Base-by-base conservation (phyloP, 352 stramenopile species). In the Globisporangium barbulae region DNA sequence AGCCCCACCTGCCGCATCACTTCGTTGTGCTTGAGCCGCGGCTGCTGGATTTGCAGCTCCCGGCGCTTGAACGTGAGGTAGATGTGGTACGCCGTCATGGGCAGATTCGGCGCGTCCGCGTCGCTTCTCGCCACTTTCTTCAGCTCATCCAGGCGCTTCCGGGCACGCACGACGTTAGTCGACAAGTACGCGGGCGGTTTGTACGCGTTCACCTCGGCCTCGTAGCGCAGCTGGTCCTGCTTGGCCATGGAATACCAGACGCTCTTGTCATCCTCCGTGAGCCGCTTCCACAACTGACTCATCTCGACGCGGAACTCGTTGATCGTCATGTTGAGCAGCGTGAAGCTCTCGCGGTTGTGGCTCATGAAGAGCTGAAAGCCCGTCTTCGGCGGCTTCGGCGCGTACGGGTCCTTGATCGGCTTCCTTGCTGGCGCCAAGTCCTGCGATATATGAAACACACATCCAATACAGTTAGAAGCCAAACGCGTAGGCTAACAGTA, bases 361-460 rank as follows among this genome's bases (percentile, higher is more conserved):
- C 63, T 71, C 58, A 91, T 69, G 53, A 91, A 89, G 19, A 87
- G 64, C 48, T 89, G 79, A 41, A 91, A 91, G 22, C 65, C 78
- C n/a, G 77, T 79, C 55, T 77, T 76, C 4, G 79, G 71, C 6
- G 67, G 55, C 49, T 81, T 76, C 9, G 72, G 75, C 2, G 74
- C 72, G 30, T 71, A 77, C 7, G 78, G 68, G 45, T 85, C 72
- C 66, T 77, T 80, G 21, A 75, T 50, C 19, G 53, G 61, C 50
- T 61, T 67, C 19, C 31, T 35, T 5, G 47, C 37, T 17, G 67
- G 61, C 7, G 57, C 6, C 15, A 45, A 44, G 10, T 60, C 48
- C 65, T 71, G 44, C 21, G 63, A 25, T 35, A 56, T 9, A 25
- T 39, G 0, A 54, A 35, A 41, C 9, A 41, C 6, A 12, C 35